Percentiles rank a stretch among this genome's conserved stretches.
These are phyloP conservation scores for Apophysomyces trapeziformis DNA, from an alignment of 371 early-diverging fungal genomes.

Conservation along the genomic window DNA sequence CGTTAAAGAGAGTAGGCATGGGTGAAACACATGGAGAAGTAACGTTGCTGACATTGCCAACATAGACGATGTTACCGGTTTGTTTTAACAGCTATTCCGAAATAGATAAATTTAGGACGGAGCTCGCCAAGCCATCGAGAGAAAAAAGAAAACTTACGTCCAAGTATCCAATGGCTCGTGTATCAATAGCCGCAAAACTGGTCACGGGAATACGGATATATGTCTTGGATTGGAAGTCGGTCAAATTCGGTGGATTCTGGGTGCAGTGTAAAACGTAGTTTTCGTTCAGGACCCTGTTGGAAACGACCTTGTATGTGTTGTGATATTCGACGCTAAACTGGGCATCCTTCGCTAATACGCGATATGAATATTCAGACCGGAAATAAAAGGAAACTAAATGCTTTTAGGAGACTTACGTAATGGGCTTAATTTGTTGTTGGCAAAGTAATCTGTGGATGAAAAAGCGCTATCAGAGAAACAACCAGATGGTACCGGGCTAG, in stretches of 20 bases:
- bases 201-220: conserved; percentile 35
- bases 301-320: conserved; percentile 34
- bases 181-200: conserved; percentile 37
- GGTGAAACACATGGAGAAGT: conserved; percentile 22
- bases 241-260: conserved; percentile 20
- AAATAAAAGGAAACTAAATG: background rate
- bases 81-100: conserved; percentile 30
- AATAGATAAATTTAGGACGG: background rate
- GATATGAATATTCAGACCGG: background rate
- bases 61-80: conserved; percentile 25
- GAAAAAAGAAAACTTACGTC: conserved; percentile 30
- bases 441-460: conserved; percentile 24
- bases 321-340: conserved; percentile 31
- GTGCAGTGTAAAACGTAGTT: conserved; percentile 39
- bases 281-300: conserved; percentile 28
- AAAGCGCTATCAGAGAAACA: conserved; percentile 30
- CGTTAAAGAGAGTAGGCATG: conserved; percentile 15
- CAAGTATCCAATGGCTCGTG: conserved; percentile 30
- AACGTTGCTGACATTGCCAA: conserved; percentile 21
- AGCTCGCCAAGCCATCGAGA: conserved; percentile 6
- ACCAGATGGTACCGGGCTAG: background rate
- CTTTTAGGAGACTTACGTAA: conserved; percentile 10
- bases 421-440: conserved; percentile 19
- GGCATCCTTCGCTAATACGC: conserved; percentile 13
- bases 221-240: conserved; percentile 28